Evolutionary conservation across 768 basidiomycete species (phyloP).

Genomic region (Udeniomyces megalosporus): DNA sequence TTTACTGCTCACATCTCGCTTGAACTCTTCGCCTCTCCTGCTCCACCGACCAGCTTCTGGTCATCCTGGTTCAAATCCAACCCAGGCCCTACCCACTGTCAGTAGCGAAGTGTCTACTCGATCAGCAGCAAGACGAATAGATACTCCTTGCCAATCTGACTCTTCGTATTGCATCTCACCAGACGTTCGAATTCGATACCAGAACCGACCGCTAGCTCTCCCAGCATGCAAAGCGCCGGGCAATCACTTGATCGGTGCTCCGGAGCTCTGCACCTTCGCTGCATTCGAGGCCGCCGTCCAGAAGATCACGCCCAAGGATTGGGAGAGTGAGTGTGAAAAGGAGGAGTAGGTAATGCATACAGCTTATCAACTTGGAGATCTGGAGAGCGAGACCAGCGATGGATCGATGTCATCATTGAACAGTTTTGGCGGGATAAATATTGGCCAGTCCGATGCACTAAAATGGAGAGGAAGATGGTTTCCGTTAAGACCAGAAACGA

Average conservation of each 20-base stretch:
- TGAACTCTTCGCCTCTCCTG: slow-evolving; percentile 45
- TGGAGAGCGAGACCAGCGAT: no score
- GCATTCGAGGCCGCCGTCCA: slow-evolving; percentile 29
- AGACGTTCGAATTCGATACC: slow-evolving; percentile 63
- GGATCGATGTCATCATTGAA: no score
- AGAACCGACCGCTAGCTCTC: slow-evolving; percentile 47
- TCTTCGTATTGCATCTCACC: background rate
- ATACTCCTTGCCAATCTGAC: background rate
- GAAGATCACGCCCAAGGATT: slow-evolving; percentile 50
- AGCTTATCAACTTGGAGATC: no score
- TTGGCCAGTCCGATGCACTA: no score
- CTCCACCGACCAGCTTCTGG: background rate
- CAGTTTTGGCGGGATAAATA: no score
- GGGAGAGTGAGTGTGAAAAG: slow-evolving; percentile 48
- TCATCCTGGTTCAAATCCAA: background rate
- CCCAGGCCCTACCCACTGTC: no score
- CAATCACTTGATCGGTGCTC: slow-evolving; percentile 50
- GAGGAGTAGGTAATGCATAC: no score
- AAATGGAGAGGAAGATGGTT: no score
- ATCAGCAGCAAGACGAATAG: no score
- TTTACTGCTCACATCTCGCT: slow-evolving; percentile 60
- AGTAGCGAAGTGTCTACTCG: no score
- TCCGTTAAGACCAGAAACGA: no score
- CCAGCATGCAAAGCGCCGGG: slow-evolving; percentile 51
- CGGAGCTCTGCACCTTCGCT: slow-evolving; percentile 53